A percentile compares a stretch with the other conserved stretches of the same genome.
Evolutionary conservation across 352 stramenopile genomes (phyloP).

Genomic region (Phytopythium cucurbitacearum): DNA sequence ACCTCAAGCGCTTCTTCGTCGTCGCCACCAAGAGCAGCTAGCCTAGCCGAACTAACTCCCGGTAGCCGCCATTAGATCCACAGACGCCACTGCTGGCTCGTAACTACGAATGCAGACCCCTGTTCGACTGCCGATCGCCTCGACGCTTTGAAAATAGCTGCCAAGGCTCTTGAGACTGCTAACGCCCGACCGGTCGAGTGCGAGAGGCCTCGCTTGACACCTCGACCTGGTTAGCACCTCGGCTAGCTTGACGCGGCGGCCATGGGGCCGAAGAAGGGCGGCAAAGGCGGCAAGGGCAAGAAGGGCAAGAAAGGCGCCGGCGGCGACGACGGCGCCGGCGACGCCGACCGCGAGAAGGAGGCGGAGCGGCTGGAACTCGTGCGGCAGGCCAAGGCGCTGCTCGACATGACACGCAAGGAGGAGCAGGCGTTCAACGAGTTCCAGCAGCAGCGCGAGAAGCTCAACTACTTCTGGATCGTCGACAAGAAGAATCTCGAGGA

Average conservation of each 20-base stretch:
- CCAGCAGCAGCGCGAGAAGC: slow-evolving; percentile 93
- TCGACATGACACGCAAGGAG: slow-evolving; percentile 85
- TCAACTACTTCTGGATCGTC: slow-evolving; percentile 98
- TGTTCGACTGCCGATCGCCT: no score
- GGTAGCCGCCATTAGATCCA: no score
- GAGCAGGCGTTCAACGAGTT: slow-evolving; percentile 94
- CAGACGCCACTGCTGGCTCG: no score
- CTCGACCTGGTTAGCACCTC: no score
- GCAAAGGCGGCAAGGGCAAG: slow-evolving; percentile 57
- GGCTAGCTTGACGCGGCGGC: neutral
- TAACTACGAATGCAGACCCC: no score
- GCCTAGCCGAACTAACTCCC: no score
- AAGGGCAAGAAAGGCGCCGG: slow-evolving; percentile 33
- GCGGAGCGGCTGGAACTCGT: slow-evolving; percentile 66
- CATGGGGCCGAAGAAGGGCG: slow-evolving; percentile 67
- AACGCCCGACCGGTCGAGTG: no score
- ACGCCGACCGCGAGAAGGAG: slow-evolving; percentile 55
- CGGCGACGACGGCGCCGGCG: slow-evolving; percentile 38
- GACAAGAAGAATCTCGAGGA: slow-evolving; percentile 96
- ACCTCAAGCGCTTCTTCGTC: slow-evolving; percentile 69
- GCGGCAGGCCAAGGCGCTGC: slow-evolving; percentile 70
- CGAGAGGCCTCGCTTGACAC: no score
- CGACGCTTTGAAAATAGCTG: no score
- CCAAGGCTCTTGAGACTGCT: no score
- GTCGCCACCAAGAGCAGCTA: slow-evolving; percentile 30